Evolutionary conservation across 495 filamentous ascomycete genomes (phyloP), one percentile per base, ranked within the genome.

Genomic region (Thozetella sp.): DNA sequence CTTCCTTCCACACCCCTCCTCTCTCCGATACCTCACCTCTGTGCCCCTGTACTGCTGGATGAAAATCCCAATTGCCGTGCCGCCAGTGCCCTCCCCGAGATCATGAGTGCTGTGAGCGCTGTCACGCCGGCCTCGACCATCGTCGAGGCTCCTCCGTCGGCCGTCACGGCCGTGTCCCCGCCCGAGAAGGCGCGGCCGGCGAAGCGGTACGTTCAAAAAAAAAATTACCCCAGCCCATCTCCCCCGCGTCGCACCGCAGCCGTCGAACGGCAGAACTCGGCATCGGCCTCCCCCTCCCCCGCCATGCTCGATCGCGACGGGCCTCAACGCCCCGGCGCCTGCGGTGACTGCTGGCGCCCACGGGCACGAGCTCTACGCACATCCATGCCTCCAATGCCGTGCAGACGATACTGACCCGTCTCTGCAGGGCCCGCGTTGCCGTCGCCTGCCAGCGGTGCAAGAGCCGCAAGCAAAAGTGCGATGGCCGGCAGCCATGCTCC

Each of bases 401-500:
- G n/a, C n/a, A n/a, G n/a, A n/a, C n/a, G n/a, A n/a, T n/a, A n/a
- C n/a, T n/a, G n/a, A n/a, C n/a, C n/a, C n/a, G n/a, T n/a, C n/a
- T n/a, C n/a, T n/a, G n/a, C n/a, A 48, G 43, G 43, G 43, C 43
- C 11, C 43, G 43, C 20, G 43, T 48, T 19, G 43, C 43, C 6
- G 43, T 48, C n/a, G 43, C 43, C 6, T 48, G 43, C 43, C 43
- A 48, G n/a, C 43, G 43, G 4, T 48, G 43, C n/a, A 48, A 48
- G 43, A 48, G 43, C 43, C 43, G 43, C 11, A 48, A 48, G 43
- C 43, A 48, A 19, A 48, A 48, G n/a, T 48, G 43, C 43, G 43
- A 48, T n/a, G 43, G 43, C 43, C 43, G 43, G 9, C 43, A 48
- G 43, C 43, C 43, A 13, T 48, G 43, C n/a, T 48, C 43, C 43